Conservation (phyloP, 2,329 filamentous ascomycete genomes). For the Aureobasidium musti region DNA sequence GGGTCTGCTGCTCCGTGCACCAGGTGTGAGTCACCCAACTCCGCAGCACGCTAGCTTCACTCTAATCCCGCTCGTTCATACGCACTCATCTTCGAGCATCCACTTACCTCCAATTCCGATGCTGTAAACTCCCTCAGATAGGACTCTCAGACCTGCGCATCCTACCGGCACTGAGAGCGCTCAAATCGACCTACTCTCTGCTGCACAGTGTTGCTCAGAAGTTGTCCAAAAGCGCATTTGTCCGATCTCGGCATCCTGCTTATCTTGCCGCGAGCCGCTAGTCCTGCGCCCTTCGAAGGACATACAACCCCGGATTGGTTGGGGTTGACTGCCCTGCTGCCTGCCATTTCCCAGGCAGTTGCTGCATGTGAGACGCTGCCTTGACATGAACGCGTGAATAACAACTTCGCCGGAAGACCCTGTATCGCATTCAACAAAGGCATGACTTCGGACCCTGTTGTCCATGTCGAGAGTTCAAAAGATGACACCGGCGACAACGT, state of each 20-base stretch:
- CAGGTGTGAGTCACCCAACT: conserved; percentile 22
- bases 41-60: conserved; percentile 1
- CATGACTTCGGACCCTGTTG: background rate
- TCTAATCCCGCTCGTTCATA: conserved; percentile 3
- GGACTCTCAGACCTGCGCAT: background rate
- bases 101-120: background rate
- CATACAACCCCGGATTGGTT: conserved; percentile 24
- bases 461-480: background rate
- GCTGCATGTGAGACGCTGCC: conserved; percentile 15
- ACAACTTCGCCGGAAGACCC: background rate
- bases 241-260: conserved; percentile 21
- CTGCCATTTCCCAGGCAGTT: conserved; percentile 10
- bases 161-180: background rate
- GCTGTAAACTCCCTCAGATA: background rate
- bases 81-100: background rate
- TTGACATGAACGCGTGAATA: conserved; percentile 18
- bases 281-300: conserved; percentile 17
- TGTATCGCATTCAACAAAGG: background rate
- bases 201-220: conserved; percentile 1
- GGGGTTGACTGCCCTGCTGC: conserved; percentile 17
- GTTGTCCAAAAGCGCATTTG: background rate
- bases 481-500: background rate
- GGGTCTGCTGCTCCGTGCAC: conserved; percentile 8
- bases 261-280: conserved; percentile 21
- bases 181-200: conserved; percentile 18